Evolutionary conservation across 2,329 filamentous ascomycete species (phyloP).

Genomic region (Ilyonectria mors-panacis): DNA sequence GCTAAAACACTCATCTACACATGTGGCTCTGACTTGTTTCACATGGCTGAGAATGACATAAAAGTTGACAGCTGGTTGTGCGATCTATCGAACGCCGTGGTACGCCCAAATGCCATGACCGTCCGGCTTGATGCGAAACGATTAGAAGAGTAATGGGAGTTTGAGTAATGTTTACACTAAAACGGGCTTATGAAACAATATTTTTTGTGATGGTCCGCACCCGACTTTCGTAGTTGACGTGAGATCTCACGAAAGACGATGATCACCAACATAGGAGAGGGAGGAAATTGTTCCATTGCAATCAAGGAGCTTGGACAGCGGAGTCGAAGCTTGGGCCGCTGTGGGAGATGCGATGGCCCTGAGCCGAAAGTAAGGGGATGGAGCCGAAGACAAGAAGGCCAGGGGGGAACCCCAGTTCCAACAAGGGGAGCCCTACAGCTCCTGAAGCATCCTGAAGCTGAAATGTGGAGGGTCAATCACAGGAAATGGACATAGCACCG

Average conservation of each 20-base stretch:
- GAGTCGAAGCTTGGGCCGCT: neutral
- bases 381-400: neutral
- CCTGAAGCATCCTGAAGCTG: constrained; percentile 15
- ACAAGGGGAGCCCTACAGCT: constrained; percentile 12
- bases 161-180: neutral
- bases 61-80: too few species aligned
- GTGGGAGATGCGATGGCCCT: constrained; percentile 3
- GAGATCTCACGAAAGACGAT: neutral
- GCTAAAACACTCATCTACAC: too few species aligned
- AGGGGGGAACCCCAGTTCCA: constrained; percentile 11
- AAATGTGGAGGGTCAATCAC: neutral
- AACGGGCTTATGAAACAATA: neutral
- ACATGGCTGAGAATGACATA: too few species aligned
- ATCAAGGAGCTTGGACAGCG: neutral
- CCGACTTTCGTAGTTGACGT: neutral
- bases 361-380: constrained; percentile 26
- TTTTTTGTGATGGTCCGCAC: neutral
- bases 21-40: too few species aligned
- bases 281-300: neutral
- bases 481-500: neutral
- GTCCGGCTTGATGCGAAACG: neutral
- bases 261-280: neutral
- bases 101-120: too few species aligned
- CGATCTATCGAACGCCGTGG: too few species aligned
- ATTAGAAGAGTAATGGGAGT: neutral